Evolutionary conservation across 2,329 filamentous ascomycete species (phyloP), one percentile per base, ranked within the genome.

Genomic region (Botrytis tulipae): DNA sequence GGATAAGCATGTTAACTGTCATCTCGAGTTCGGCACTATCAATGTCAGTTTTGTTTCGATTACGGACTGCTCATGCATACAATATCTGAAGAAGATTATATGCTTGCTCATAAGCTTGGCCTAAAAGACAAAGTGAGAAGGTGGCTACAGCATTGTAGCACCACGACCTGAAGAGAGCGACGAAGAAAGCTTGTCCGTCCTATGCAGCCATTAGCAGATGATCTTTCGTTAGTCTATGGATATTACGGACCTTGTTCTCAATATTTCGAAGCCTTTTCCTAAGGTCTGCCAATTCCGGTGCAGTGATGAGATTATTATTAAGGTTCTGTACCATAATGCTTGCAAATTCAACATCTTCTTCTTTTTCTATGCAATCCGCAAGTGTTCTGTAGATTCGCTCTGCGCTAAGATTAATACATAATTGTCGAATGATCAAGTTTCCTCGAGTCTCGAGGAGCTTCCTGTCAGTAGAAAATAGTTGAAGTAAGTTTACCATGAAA

Each of bases 311-410:
- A 79, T 99, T 99, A 82, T 99, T 99, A 84, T 99, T 99, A 70
- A 99, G 87, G 79, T 98, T 98, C 82, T 99, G 96, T 44, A 99
- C 94, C 96, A 99, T 99, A 79, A 99, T 98, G 81, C 95, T 98
- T 25, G 96, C 95, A 83, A 99, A 99, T 82, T 99, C 97, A 60
- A 99, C 90, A 81, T 99, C 96, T 83, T 98, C 96, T 82, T 99
- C 96, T 80, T 95, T 97, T 82, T 98, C 96, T 16, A 99, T 92
- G 78, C 96, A 98, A 79, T 99, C 96, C 40, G 96, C 97, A 76
- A 99, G 86, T 3, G 94, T 98, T 46, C 96, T 90, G 80, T 98
- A 99, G 74, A 99, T 99, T 63, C 95, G 90, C 82, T 99, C 96
- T 0, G 96, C 93, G 77, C 95, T 98, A 42, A 99, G 86, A 74